Evolutionary conservation across 2,329 filamentous ascomycete species (phyloP).

Genomic region (Sarocladiaceae sp.): DNA sequence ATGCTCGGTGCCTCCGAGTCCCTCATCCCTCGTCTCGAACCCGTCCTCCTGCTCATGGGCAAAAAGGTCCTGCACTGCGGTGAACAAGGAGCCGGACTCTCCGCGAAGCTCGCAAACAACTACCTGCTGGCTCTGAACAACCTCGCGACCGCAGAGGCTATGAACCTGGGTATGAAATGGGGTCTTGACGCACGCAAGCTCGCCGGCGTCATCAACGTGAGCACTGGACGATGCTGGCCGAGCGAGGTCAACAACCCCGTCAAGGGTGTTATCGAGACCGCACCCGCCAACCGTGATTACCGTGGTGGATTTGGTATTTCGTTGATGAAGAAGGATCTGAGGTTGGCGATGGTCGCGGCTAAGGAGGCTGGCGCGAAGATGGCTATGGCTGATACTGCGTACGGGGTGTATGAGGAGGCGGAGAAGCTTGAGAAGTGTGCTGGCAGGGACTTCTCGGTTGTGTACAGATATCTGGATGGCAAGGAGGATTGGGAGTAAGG

Average conservation of each 20-base stretch:
- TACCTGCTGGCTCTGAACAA: constrained; percentile 95
- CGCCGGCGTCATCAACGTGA: constrained; percentile 84
- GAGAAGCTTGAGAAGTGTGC: constrained; percentile 57
- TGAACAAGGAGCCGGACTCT: constrained; percentile 76
- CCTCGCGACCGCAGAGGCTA: constrained; percentile 63
- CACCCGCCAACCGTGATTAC: constrained; percentile 75
- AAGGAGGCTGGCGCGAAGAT: constrained; percentile 62
- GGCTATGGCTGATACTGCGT: constrained; percentile 59
- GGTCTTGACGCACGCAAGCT: constrained; percentile 62
- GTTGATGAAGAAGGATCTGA: constrained; percentile 78
- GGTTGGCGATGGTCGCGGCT: constrained; percentile 69
- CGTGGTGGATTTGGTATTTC: constrained; percentile 71
- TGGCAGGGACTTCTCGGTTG: constrained; percentile 75
- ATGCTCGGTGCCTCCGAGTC: constrained; percentile 75
- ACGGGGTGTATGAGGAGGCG: constrained; percentile 63
- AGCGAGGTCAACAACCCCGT: constrained; percentile 96
- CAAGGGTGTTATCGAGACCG: constrained; percentile 70
- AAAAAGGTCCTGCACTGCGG: constrained; percentile 83
- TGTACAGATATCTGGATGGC: constrained; percentile 67
- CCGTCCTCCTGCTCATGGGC: constrained; percentile 77
- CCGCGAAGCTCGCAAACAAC: constrained; percentile 95
- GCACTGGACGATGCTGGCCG: constrained; percentile 94
- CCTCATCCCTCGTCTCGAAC: constrained; percentile 60
- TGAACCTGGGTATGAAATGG: constrained; percentile 60
- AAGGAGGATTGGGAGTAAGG: constrained; percentile 32